Evolutionary conservation across 2,329 filamentous ascomycete genomes (phyloP).

Genomic region (Alternaria arbusti): DNA sequence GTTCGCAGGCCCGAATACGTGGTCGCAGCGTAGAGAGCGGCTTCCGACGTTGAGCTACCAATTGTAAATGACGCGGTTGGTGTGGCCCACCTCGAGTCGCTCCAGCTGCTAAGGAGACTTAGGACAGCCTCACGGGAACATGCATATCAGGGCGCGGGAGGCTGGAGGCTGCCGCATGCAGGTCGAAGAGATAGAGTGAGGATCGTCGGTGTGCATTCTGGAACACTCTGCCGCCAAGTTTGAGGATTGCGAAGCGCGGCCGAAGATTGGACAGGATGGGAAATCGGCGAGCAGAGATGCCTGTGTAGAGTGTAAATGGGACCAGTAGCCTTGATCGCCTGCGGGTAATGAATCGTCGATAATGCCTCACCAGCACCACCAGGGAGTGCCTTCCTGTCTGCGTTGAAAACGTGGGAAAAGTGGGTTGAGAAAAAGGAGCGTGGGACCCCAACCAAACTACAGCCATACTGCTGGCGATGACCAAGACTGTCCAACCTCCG

Average conservation of each 20-base stretch:
- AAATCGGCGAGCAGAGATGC: background rate
- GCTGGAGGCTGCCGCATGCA: slow-evolving; percentile 6
- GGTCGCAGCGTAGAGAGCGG: slow-evolving; percentile 12
- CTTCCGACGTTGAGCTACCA: background rate
- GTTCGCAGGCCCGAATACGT: slow-evolving; percentile 16
- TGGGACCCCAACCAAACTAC: background rate
- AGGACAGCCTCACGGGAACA: slow-evolving; percentile 8
- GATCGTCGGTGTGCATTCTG: slow-evolving; percentile 5
- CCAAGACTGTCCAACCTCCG: background rate
- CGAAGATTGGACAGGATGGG: background rate
- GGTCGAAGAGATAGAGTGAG: background rate
- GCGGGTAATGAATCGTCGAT: background rate
- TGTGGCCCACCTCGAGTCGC: background rate
- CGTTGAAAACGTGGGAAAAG: slow-evolving; percentile 4
- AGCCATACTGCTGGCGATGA: slow-evolving; percentile 2
- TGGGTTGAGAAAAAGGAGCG: slow-evolving; percentile 8
- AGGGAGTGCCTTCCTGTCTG: background rate
- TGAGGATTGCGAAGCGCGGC: slow-evolving; percentile 1
- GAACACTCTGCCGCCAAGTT: background rate
- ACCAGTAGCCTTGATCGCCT: background rate
- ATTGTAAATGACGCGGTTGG: background rate
- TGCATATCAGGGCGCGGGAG: slow-evolving; percentile 16
- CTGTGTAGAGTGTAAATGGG: background rate
- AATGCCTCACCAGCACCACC: slow-evolving; percentile 6
- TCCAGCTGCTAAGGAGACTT: slow-evolving; percentile 1